These are phyloP conservation scores for Lipomyces mesembrius DNA, from an alignment of 805 yeast genomes.

Conservation along the genomic window DNA sequence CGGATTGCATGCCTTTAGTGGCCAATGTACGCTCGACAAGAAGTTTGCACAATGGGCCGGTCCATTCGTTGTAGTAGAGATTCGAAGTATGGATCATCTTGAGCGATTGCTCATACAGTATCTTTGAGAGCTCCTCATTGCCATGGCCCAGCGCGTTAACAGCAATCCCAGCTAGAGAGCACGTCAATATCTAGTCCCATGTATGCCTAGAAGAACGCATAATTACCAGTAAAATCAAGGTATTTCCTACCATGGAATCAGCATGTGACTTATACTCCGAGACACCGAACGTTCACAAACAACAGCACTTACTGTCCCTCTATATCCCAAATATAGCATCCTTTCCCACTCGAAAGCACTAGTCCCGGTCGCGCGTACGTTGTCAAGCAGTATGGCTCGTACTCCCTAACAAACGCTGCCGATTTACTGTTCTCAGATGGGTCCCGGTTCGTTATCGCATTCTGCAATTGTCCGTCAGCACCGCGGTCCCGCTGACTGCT, in stretches of 20 bases:
- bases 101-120: slow-evolving; percentile 71
- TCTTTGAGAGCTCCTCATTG: slow-evolving; percentile 70
- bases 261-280: neutral
- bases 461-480: neutral
- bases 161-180: slow-evolving; percentile 78
- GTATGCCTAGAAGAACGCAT: neutral
- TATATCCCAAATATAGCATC: slow-evolving; percentile 78
- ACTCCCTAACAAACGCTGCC: slow-evolving; percentile 50
- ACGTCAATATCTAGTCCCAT: neutral
- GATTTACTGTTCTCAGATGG: slow-evolving; percentile 44
- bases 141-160: slow-evolving; percentile 95
- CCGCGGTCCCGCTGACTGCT: neutral
- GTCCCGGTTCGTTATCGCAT: slow-evolving; percentile 34
- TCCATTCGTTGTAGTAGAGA: slow-evolving; percentile 80
- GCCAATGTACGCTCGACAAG: slow-evolving; percentile 69
- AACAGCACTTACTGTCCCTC: slow-evolving; percentile 61
- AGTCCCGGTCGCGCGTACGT: slow-evolving; percentile 81
- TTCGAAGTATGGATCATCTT: slow-evolving; percentile 84
- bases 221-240: slow-evolving; percentile 71
- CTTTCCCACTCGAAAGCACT: slow-evolving; percentile 79
- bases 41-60: slow-evolving; percentile 75
- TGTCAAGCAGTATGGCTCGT: slow-evolving; percentile 65
- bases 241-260: slow-evolving; percentile 52
- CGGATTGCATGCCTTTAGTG: slow-evolving; percentile 80
- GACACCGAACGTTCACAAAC: too few species aligned